phyloP scores from a whole-genome alignment of 768 basidiomycete species.

The Candolleomyces eurysporus region DNA sequence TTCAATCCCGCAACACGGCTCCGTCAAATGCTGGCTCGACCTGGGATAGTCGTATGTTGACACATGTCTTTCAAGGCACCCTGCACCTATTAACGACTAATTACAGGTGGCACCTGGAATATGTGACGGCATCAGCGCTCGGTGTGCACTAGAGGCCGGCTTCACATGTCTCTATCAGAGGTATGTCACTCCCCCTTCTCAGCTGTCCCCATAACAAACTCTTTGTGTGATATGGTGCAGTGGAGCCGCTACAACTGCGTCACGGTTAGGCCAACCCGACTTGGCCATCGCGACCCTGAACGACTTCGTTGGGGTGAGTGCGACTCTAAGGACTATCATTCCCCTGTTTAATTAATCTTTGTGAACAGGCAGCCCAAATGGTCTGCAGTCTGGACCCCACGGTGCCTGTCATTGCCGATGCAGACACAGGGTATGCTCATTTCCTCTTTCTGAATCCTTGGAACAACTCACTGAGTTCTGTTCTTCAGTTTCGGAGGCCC shows the following conservation, averaged over 20 bases:
- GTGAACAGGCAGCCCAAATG: conserved; percentile 58
- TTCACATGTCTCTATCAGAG: conserved; percentile 79
- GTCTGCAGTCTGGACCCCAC: conserved; percentile 64
- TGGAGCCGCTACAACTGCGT: conserved; percentile 79
- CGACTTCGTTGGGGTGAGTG: conserved; percentile 62
- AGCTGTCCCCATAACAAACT: neutral
- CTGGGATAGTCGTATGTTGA: conserved; percentile 67
- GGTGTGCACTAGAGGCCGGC: conserved; percentile 77
- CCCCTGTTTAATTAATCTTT: neutral
- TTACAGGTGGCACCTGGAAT: conserved; percentile 71
- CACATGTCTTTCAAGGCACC: neutral
- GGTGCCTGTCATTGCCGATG: conserved; percentile 74
- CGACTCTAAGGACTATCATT: neutral
- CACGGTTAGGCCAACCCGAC: conserved; percentile 75
- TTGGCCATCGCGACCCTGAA: conserved; percentile 76
- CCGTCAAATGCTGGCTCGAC: conserved; percentile 65
- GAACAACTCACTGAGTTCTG: neutral
- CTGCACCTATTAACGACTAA: neutral
- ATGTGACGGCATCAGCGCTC: conserved; percentile 77
- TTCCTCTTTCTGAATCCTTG: neutral
- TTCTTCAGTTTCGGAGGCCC: conserved; percentile 60
- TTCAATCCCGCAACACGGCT: conserved; percentile 68
- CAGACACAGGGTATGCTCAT: conserved; percentile 64
- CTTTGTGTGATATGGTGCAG: conserved; percentile 25
- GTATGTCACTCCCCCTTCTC: conserved; percentile 24